A percentile compares a stretch with the other conserved stretches of the same genome.
Conservation (phyloP, 805 yeast species). For the Cyberlindnera meyerae region DNA sequence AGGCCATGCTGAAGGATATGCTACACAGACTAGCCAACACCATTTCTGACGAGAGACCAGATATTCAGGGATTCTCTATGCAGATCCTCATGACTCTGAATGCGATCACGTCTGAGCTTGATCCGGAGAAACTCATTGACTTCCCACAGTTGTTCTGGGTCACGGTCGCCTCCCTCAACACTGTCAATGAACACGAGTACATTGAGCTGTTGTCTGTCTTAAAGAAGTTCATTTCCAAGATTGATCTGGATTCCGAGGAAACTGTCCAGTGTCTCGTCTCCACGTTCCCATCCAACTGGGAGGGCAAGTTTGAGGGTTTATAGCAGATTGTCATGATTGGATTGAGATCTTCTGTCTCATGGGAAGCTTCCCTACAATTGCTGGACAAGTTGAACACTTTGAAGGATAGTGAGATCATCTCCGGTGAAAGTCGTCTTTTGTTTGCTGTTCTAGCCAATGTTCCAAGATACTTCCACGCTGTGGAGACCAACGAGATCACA, state of each 20-base stretch:
- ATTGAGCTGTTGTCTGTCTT: constrained; percentile 80
- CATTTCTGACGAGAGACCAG: constrained; percentile 80
- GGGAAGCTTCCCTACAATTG: constrained; percentile 69
- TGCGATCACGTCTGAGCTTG: constrained; percentile 84
- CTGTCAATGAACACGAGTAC: constrained; percentile 90
- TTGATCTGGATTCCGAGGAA: constrained; percentile 79
- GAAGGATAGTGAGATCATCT: constrained; percentile 71
- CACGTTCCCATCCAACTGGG: constrained; percentile 94
- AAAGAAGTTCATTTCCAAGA: constrained; percentile 77
- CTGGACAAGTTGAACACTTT: constrained; percentile 65
- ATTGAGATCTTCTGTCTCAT: constrained; percentile 71
- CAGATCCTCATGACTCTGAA: constrained; percentile 94
- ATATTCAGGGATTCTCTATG: constrained; percentile 95
- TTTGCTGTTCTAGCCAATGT: constrained; percentile 71
- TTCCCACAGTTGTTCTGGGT: constrained; percentile 97
- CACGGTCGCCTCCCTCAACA: constrained; percentile 82
- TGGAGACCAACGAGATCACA: constrained; percentile 50
- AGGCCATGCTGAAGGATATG: constrained; percentile 88
- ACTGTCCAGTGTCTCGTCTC: constrained; percentile 78
- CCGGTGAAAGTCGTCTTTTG: constrained; percentile 62
- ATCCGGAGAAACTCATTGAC: constrained; percentile 70
- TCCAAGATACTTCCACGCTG: constrained; percentile 81
- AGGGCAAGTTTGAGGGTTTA: constrained; percentile 85
- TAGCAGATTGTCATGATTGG: constrained; percentile 80
- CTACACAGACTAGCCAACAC: constrained; percentile 89